Conservation (phyloP, 257 asterid species). For the Solanum gandarillasii region DNA sequence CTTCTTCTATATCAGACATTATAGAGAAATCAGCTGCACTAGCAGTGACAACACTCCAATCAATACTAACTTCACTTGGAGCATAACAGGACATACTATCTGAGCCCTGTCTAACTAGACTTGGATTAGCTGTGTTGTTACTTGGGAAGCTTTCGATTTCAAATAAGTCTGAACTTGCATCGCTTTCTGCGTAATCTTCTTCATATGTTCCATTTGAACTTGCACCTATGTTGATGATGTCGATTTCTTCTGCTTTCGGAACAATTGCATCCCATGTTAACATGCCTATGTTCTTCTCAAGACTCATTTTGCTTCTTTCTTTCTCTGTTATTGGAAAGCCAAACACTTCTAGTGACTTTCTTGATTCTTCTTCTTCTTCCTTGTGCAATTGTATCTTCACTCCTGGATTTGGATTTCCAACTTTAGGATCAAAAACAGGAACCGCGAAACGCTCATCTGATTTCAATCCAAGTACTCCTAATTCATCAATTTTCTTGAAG, state of each 20-base stretch:
- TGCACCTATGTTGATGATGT: constrained; percentile 13
- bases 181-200: constrained; percentile 41
- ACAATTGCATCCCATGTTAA: constrained; percentile 58
- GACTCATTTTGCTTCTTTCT: constrained; percentile 10
- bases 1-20: constrained; percentile 44
- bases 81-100: constrained; percentile 48
- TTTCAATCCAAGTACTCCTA: background rate
- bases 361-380: constrained; percentile 11
- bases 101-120: constrained; percentile 31
- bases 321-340: constrained; percentile 20
- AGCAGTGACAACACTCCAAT: constrained; percentile 80
- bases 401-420: background rate
- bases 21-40: constrained; percentile 65
- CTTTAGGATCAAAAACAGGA: constrained; percentile 14
- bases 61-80: constrained; percentile 87
- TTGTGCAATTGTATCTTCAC: background rate
- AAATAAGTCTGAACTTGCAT: constrained; percentile 70
- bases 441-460: constrained; percentile 7
- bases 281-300: constrained; percentile 30
- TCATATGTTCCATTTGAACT: constrained; percentile 24
- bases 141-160: constrained; percentile 69
- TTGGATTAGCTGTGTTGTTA: constrained; percentile 24
- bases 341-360: constrained; percentile 28
- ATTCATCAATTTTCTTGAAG: constrained; percentile 10
- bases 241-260: constrained; percentile 19